Percentiles rank a stretch among this genome's conserved stretches.
Conservation (phyloP, 2,329 filamentous ascomycete genomes). For the Ophiocordyceps robertsii region DNA sequence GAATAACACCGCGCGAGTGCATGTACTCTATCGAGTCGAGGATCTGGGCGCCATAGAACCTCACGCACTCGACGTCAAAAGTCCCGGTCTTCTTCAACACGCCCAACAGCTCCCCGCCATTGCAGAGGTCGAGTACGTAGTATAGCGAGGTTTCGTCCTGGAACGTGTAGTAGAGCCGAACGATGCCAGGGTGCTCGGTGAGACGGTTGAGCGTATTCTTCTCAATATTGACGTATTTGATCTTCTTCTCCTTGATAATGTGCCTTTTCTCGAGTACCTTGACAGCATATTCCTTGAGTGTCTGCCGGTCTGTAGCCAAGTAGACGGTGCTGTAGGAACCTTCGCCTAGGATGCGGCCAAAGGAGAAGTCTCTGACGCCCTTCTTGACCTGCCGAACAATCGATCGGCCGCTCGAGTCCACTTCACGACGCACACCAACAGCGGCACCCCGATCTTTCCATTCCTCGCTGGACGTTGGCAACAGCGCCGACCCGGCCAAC, state of each 20-base stretch:
- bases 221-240: conserved; percentile 99
- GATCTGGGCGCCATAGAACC: conserved; percentile 92
- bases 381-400: conserved; percentile 83
- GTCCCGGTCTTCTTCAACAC: conserved; percentile 89
- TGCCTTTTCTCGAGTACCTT: conserved; percentile 97
- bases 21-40: conserved; percentile 95
- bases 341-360: conserved; percentile 81
- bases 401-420: conserved; percentile 73
- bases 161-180: conserved; percentile 96
- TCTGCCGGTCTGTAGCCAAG: conserved; percentile 84
- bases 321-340: conserved; percentile 96
- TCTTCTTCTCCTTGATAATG: conserved; percentile 99
- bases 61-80: conserved; percentile 87
- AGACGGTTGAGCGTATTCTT: conserved; percentile 94
- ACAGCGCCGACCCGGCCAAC: conserved; percentile 23
- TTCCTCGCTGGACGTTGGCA: conserved; percentile 60
- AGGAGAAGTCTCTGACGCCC: conserved; percentile 91
- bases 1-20: conserved; percentile 91
- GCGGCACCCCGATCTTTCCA: conserved; percentile 96
- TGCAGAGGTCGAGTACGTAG: conserved; percentile 89
- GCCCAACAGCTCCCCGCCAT: conserved; percentile 80
- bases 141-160: conserved; percentile 94
- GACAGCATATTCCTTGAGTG: conserved; percentile 90
- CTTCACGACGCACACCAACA: conserved; percentile 65
- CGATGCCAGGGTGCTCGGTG: conserved; percentile 91